A percentile compares a stretch with the other conserved stretches of the same genome.
phyloP scores from a whole-genome alignment of 441 rosid species.

The Dalechampia spathulata region DNA sequence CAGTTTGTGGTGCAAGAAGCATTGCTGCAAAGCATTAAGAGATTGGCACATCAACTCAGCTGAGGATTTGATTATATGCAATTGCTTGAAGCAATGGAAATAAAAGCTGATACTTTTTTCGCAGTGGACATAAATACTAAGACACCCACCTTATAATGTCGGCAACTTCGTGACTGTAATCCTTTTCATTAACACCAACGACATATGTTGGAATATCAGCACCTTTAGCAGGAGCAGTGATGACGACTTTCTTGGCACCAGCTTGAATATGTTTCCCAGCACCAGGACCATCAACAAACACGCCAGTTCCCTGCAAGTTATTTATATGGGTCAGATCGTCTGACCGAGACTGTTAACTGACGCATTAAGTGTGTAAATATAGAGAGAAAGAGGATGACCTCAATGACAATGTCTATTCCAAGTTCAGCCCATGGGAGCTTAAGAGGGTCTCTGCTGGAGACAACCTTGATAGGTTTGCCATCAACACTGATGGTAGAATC shows the following conservation, averaged over 20 bases:
- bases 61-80: too few species aligned
- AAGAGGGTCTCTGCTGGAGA: constrained; percentile 89
- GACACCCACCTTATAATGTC: constrained; percentile 65
- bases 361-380: neutral
- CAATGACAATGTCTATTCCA: constrained; percentile 94
- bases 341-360: neutral
- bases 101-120: too few species aligned
- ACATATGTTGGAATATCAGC: constrained; percentile 97
- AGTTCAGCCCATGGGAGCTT: constrained; percentile 97
- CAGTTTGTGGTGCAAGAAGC: constrained; percentile 99
- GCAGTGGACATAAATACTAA: too few species aligned
- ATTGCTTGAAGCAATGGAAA: too few species aligned
- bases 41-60: neutral
- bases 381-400: constrained; percentile 29
- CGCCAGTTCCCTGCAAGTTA: constrained; percentile 72
- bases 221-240: constrained; percentile 98
- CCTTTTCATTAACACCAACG: constrained; percentile 84
- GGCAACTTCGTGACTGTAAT: constrained; percentile 65
- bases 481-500: constrained; percentile 71
- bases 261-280: constrained; percentile 98
- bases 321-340: neutral
- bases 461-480: constrained; percentile 81
- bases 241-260: constrained; percentile 86
- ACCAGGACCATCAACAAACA: constrained; percentile 87
- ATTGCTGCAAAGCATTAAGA: constrained; percentile 41